Base-by-base conservation (phyloP, 257 asterid species). In the Verbascum thapsus region DNA sequence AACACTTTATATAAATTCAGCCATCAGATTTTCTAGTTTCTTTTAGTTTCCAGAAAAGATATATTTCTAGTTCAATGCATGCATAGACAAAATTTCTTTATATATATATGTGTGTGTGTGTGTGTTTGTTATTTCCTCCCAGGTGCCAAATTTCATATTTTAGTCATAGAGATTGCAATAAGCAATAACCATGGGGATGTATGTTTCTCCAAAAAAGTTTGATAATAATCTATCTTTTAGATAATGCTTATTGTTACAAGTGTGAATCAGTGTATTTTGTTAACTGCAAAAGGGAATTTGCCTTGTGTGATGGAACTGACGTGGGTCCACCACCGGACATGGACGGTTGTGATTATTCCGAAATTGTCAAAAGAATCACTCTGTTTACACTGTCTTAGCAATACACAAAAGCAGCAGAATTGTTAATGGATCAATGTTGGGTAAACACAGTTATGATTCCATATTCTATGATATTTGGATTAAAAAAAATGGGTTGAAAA, bases 61-160 rank as follows among this genome's bases (percentile, higher is more conserved):
- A 64, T 22, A 47, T 19, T 51, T 68, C 23, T 56, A 8, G 52
- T 63, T 67, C 30, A 56, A 41, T 63, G 68, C 65, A 63, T 64
- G 72, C 55, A 58, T 9, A 37, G 42, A 10, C 10, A 54, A 17
- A 4, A 22, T n/a, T n/a, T n/a, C n/a, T n/a, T n/a, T n/a, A n/a
- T n/a, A n/a, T n/a, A n/a, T n/a, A 4, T 2, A 18, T 47, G 0
- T 47, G 10, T 30, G 11, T 19, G 15, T 18, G n/a, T 19, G 11
- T 23, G 26, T 2, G 6, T 13, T 22, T 41, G 18, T 20, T 16
- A 19, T 42, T 35, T 30, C 41, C 8, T 42, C 61, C 38, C 59
- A 60, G 64, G 67, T 58, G 58, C 51, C 19, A 53, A 60, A 63
- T 39, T 64, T 32, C 53, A 26, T 12, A 44, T 61, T 51, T 32